These are phyloP conservation scores for Fusarium cyanostomum DNA, from an alignment of 2,329 filamentous ascomycete genomes.

Conservation along the genomic window DNA sequence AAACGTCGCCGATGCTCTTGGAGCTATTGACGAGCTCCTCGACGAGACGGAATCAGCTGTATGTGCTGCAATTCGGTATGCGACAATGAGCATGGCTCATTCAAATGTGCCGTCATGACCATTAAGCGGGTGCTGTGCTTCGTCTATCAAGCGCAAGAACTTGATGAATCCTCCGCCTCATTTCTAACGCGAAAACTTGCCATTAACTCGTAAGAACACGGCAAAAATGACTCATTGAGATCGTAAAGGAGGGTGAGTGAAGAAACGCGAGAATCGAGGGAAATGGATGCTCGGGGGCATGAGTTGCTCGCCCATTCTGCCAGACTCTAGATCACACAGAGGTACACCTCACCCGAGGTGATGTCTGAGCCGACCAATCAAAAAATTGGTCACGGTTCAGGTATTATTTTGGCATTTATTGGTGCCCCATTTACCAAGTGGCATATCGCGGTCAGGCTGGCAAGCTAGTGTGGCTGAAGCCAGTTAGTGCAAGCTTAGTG, in stretches of 20 bases:
- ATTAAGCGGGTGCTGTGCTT: constrained; percentile 19
- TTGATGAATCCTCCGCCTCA: constrained; percentile 20
- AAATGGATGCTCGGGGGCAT: constrained; percentile 44
- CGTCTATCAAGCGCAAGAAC: constrained; percentile 27
- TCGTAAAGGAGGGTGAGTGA: constrained; percentile 43
- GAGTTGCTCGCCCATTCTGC: constrained; percentile 43
- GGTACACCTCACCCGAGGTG: constrained; percentile 48
- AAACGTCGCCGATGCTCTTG: constrained; percentile 23
- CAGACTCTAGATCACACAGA: constrained; percentile 48
- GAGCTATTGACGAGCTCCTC: constrained; percentile 23
- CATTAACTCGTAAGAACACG: constrained; percentile 27
- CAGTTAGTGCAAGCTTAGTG: constrained; percentile 27
- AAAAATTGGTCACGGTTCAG: constrained; percentile 49
- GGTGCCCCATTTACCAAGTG: constrained; percentile 46
- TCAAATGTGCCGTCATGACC: constrained; percentile 28
- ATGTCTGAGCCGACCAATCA: constrained; percentile 51
- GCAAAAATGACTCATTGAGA: constrained; percentile 47
- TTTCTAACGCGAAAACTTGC: constrained; percentile 38
- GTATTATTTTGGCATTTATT: constrained; percentile 49
- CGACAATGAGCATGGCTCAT: constrained; percentile 44
- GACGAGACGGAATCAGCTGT: constrained; percentile 1
- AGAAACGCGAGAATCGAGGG: constrained; percentile 42
- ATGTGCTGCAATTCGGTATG: constrained; percentile 45
- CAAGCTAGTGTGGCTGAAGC: constrained; percentile 42
- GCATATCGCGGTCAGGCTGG: constrained; percentile 39